Base-by-base conservation (phyloP, 2,329 filamentous ascomycete species). In the Phaeophleospora eucalypticola region DNA sequence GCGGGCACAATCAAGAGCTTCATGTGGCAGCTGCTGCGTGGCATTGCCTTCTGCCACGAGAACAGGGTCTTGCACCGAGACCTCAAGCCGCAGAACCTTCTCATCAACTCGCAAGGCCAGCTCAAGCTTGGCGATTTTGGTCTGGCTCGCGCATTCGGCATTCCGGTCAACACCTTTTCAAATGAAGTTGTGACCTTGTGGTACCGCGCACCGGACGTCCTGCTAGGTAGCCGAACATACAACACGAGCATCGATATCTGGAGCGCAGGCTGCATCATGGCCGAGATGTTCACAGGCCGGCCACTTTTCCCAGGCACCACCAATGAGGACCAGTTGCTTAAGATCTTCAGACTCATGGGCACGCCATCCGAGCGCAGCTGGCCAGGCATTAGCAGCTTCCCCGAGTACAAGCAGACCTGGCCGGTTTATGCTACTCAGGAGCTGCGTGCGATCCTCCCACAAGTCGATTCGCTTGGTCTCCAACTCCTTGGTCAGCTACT, bases 211-310 rank as follows among this genome's bases (percentile, higher is more conserved):
- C 93, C 93, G 0, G 93, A 98, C 62, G 93, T 98, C 38, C 79
- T 98, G 42, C 80, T 98, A 37, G 93, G 93, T 43, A 93, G 87
- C 61, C 78, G 93, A 56, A 97, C 93, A 17, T 98, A 98, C 74
- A 98, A 95, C 71, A 98, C 93, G n/a, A 95, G 89, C 71, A 97
- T 98, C 68, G 93, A 98, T 64, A 97, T 98, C 66, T 98, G 93
- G 93, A 95, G 89, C 4, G 93, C 93, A 4, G 93, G 93, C 46
- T 98, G 93, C 69, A 98, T 98, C 75, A 97, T 98, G 93, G 93
- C 93, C 8, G 93, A 98, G 71, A 96, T 98, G 89, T 97, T 94
- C 69, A 96, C 91, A 0, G 93, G 93, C 3, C 81, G 93, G 15
- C 93, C 93, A 0, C 79, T 98, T 4, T 98, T 98, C 73, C 93